Percentiles rank a stretch among this genome's conserved stretches.
Conservation (phyloP, 345 rosid genomes). For the Sapria himalayana region DNA sequence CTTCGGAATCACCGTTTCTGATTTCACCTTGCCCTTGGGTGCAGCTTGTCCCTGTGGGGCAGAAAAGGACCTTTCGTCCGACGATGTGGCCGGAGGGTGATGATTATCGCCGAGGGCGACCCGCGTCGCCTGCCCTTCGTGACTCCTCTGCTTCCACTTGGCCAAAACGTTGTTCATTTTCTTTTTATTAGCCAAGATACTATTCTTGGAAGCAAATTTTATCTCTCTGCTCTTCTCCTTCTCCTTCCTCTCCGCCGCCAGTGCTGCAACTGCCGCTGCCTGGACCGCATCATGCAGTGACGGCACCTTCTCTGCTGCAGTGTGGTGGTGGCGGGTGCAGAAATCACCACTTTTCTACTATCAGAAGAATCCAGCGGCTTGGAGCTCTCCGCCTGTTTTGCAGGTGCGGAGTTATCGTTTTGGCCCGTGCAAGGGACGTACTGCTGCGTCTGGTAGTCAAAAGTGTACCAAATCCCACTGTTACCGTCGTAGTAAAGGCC, state of each 20-base stretch:
- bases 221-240: constrained; percentile 82
- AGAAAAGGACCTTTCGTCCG: constrained; percentile 29
- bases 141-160: constrained; percentile 94
- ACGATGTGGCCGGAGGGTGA: constrained; percentile 17
- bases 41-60: constrained; percentile 25
- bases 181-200: constrained; percentile 76
- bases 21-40: constrained; percentile 28
- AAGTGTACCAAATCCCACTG: constrained; percentile 76
- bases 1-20: constrained; percentile 21
- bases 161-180: constrained; percentile 78
- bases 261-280: constrained; percentile 94
- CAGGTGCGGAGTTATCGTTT: constrained; percentile 29
- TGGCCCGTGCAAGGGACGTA: constrained; percentile 61
- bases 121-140: constrained; percentile 56
- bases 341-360: constrained; percentile 60
- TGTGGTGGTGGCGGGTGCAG: constrained; percentile 71
- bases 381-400: constrained; percentile 33
- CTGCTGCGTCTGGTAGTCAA: constrained; percentile 58
- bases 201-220: constrained; percentile 81
- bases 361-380: constrained; percentile 31
- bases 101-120: constrained; percentile 38
- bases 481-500: constrained; percentile 93
- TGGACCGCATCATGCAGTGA: constrained; percentile 88
- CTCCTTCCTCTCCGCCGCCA: constrained; percentile 93
- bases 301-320: constrained; percentile 42